A percentile compares a stretch with the other conserved stretches of the same genome.
Evolutionary conservation across 1,284 basidiomycete genomes (phyloP).

Genomic region (Sanghuangporus sanghuang): DNA sequence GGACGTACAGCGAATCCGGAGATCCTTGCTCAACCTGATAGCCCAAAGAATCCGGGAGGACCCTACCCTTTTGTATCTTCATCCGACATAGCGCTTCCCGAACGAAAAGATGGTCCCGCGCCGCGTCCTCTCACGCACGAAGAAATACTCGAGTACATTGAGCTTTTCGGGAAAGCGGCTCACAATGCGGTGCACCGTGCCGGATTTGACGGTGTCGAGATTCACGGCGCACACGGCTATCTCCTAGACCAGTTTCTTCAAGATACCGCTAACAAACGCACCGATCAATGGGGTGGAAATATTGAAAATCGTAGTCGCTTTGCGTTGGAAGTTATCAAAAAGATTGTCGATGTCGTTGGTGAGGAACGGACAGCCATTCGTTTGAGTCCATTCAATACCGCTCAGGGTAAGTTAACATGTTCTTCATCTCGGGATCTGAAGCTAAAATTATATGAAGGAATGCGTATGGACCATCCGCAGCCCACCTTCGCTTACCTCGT

Average conservation of each 20-base stretch:
- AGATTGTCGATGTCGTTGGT: slow-evolving; percentile 14
- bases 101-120: background rate
- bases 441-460: slow-evolving; percentile 10
- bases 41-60: slow-evolving; percentile 17
- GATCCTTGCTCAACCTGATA: slow-evolving; percentile 28
- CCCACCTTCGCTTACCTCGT: slow-evolving; percentile 37
- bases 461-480: slow-evolving; percentile 33
- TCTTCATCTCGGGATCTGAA: background rate
- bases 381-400: slow-evolving; percentile 30
- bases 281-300: slow-evolving; percentile 44
- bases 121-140: slow-evolving; percentile 31
- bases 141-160: slow-evolving; percentile 34
- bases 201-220: slow-evolving; percentile 29
- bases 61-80: slow-evolving; percentile 32
- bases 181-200: slow-evolving; percentile 27
- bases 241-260: slow-evolving; percentile 21
- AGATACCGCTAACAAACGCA: slow-evolving; percentile 32
- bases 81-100: slow-evolving; percentile 36
- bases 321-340: slow-evolving; percentile 35
- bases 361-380: slow-evolving; percentile 32
- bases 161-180: slow-evolving; percentile 25
- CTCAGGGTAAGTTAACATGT: slow-evolving; percentile 15
- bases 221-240: slow-evolving; percentile 19
- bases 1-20: slow-evolving; percentile 34
- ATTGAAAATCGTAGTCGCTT: slow-evolving; percentile 43